phyloP scores from a whole-genome alignment of 2,329 filamentous ascomycete species.

The Acrodontium crateriforme region DNA sequence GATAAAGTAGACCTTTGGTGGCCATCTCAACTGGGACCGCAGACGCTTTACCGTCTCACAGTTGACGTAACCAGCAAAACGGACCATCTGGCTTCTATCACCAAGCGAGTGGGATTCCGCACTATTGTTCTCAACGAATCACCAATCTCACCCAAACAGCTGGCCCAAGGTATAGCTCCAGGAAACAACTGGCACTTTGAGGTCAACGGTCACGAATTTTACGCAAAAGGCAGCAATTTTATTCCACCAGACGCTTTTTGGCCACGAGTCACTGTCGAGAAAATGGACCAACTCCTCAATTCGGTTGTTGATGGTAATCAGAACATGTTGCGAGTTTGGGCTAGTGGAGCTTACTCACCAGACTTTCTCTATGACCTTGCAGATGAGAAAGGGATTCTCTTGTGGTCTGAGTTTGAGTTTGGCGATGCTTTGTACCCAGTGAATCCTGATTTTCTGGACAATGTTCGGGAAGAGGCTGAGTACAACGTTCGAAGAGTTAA shows the following conservation, averaged over 20 bases:
- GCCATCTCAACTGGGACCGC: slow-evolving; percentile 43
- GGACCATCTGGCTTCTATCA: slow-evolving; percentile 29
- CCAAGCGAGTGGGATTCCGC: slow-evolving; percentile 45
- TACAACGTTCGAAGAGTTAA: slow-evolving; percentile 50
- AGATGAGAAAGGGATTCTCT: slow-evolving; percentile 45
- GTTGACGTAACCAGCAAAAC: slow-evolving; percentile 28
- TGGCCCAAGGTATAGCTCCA: slow-evolving; percentile 40
- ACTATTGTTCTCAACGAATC: slow-evolving; percentile 47
- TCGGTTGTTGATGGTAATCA: slow-evolving; percentile 45
- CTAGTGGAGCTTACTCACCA: slow-evolving; percentile 43
- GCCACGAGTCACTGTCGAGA: slow-evolving; percentile 41
- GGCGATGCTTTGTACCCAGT: slow-evolving; percentile 47
- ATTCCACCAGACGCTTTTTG: slow-evolving; percentile 51
- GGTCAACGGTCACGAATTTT: slow-evolving; percentile 50
- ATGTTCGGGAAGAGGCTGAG: slow-evolving; percentile 40
- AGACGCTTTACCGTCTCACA: slow-evolving; percentile 44
- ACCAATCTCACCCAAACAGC: slow-evolving; percentile 40
- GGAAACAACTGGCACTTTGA: slow-evolving; percentile 52
- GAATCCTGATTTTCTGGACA: slow-evolving; percentile 39
- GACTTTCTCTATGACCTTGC: slow-evolving; percentile 51
- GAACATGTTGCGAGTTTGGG: slow-evolving; percentile 52
- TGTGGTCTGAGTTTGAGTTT: slow-evolving; percentile 53
- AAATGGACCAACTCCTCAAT: slow-evolving; percentile 41
- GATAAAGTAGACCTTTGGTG: slow-evolving; percentile 44
- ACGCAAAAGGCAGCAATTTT: slow-evolving; percentile 50